Evolutionary conservation across 441 rosid genomes (phyloP).

Genomic region (Brassica balearica): DNA sequence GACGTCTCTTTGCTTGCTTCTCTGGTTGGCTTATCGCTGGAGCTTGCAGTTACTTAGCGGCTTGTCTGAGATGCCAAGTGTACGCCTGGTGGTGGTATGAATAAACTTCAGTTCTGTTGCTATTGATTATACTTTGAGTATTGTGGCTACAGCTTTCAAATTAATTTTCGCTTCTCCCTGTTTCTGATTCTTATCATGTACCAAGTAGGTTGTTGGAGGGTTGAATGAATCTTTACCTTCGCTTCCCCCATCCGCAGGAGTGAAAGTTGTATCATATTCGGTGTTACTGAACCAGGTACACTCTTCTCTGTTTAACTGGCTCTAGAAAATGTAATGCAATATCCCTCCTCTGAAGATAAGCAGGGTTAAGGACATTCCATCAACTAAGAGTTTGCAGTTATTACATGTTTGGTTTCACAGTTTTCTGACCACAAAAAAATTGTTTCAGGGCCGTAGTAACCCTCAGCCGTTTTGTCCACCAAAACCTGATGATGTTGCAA

Average conservation of each 20-base stretch:
- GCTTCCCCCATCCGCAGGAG: conserved; percentile 77
- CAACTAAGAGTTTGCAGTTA: conserved; percentile 1
- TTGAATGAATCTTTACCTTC: conserved; percentile 84
- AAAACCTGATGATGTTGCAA: conserved; percentile 88
- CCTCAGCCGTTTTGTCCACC: conserved; percentile 87
- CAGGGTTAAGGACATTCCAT: conserved; percentile 4
- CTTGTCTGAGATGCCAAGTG: conserved; percentile 87
- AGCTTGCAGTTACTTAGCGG: conserved; percentile 79
- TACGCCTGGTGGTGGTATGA: conserved; percentile 89
- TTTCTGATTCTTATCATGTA: conserved; percentile 31
- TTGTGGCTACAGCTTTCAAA: conserved; percentile 14
- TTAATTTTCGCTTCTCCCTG: conserved; percentile 28
- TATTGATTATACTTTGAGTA: conserved; percentile 8
- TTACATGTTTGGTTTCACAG: conserved; percentile 24
- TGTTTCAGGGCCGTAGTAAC: conserved; percentile 83
- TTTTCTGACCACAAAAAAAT: conserved; percentile 45
- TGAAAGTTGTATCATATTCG: conserved; percentile 77
- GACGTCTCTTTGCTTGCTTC: conserved; percentile 25
- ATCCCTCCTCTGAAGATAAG: conserved; percentile 1
- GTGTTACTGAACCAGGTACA: conserved; percentile 82
- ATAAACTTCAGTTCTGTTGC: conserved; percentile 26
- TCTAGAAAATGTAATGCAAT: conserved; percentile 19
- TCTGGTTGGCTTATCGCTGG: conserved; percentile 38
- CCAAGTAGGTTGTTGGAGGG: conserved; percentile 89
- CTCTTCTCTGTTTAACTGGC: conserved; percentile 23